Evolutionary conservation across 129 eudicot genomes (phyloP).

Genomic region (Rutidosis leptorrhynchoides): DNA sequence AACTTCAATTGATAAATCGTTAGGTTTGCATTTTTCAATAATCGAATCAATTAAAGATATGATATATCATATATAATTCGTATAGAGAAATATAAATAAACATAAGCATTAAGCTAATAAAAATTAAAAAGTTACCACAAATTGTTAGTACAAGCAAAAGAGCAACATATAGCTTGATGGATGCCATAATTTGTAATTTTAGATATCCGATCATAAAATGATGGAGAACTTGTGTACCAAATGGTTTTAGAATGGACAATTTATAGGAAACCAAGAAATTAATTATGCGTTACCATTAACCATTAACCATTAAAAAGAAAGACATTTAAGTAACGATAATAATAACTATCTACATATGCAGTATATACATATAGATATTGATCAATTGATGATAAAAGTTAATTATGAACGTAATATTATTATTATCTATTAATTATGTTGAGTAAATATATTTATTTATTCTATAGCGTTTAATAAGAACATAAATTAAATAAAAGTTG

Average conservation of each 20-base stretch:
- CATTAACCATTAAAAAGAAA: too few relatives aligned
- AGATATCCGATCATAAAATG: neutral
- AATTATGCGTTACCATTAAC: neutral
- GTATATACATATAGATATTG: too few relatives aligned
- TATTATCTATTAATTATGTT: too few relatives aligned
- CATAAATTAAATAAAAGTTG: too few relatives aligned
- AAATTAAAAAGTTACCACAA: neutral
- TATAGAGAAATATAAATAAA: neutral
- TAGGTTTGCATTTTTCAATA: neutral
- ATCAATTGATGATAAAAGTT: too few relatives aligned
- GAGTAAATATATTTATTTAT: too few relatives aligned
- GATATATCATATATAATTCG: too few relatives aligned
- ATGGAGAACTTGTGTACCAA: neutral
- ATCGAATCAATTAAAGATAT: neutral
- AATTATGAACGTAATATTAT: too few relatives aligned
- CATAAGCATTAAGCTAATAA: neutral
- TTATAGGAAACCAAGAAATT: neutral
- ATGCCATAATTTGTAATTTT: neutral
- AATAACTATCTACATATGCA: too few relatives aligned
- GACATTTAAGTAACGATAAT: too few relatives aligned
- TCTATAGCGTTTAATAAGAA: too few relatives aligned
- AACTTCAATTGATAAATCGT: neutral
- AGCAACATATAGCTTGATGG: conserved; percentile 22
- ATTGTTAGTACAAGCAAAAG: conserved; percentile 2
- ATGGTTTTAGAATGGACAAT: neutral